Conservation (phyloP, 106 monocot species). For the Apostasia ramifera region DNA sequence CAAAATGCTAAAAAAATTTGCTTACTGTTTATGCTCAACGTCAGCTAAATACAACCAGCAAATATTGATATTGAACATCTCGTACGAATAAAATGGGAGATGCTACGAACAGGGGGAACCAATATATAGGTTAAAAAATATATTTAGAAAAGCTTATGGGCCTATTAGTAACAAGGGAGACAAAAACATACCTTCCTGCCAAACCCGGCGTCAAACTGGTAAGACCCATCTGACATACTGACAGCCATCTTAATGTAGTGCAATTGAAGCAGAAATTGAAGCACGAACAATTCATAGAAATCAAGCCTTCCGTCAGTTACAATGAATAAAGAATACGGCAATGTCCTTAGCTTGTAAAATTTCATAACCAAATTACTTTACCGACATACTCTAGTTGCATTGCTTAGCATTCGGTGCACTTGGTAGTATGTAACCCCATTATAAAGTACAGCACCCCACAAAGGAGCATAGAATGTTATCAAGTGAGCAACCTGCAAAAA, state of each 20-base stretch:
- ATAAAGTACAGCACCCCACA: slow-evolving; percentile 99
- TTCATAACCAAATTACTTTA: not conserved
- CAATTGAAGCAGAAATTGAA: slow-evolving; percentile 8
- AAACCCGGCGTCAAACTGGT: slow-evolving; percentile 55
- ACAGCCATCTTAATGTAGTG: slow-evolving; percentile 77
- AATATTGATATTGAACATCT: too few relatives aligned
- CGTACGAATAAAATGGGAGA: too few relatives aligned
- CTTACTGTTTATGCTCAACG: too few relatives aligned
- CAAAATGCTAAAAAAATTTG: too few relatives aligned
- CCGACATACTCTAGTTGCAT: slow-evolving; percentile 69
- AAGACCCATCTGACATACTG: slow-evolving; percentile 73
- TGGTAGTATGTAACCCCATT: slow-evolving; percentile 95
- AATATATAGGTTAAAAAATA: too few relatives aligned
- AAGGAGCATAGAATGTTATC: slow-evolving; percentile 87
- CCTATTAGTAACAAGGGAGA: too few relatives aligned
- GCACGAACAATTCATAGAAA: not conserved
- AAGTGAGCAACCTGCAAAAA: slow-evolving; percentile 73
- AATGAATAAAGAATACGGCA: not conserved
- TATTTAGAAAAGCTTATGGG: too few relatives aligned
- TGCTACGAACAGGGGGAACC: too few relatives aligned
- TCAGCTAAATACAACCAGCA: too few relatives aligned
- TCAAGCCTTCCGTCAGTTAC: not conserved
- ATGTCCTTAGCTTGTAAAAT: slow-evolving; percentile 1
- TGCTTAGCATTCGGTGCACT: slow-evolving; percentile 90
- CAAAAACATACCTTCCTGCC: slow-evolving; percentile 60